phyloP scores from a whole-genome alignment of 108 stramenopile species.

The Bacterosira constricta region DNA sequence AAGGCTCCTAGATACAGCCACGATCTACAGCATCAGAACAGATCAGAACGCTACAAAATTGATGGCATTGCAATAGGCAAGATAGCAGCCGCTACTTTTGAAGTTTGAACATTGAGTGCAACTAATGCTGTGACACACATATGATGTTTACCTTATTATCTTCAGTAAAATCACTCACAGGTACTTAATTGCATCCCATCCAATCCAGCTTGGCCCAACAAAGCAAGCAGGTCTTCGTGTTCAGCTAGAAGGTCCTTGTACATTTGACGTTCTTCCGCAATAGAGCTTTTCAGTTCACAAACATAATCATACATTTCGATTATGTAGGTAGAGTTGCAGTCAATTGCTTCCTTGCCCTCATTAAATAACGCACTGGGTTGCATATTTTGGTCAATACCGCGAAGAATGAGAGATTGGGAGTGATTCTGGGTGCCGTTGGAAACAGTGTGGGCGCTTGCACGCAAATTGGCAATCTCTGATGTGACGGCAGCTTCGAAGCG shows the following conservation, averaged over 20 bases:
- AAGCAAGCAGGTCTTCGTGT: conserved; percentile 73
- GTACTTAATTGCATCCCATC: conserved; percentile 16
- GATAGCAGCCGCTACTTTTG: no score
- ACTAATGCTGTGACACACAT: no score
- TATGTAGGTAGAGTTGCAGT: conserved; percentile 23
- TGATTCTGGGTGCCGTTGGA: conserved; percentile 8
- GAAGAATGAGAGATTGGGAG: conserved; percentile 13
- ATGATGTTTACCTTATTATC: no score
- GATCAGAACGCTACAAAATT: no score
- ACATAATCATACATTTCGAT: conserved; percentile 64
- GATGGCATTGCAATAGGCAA: no score
- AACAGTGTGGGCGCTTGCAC: conserved; percentile 8
- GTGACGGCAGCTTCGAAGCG: conserved; percentile 62
- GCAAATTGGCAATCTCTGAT: conserved; percentile 63
- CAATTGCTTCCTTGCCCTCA: conserved; percentile 19
- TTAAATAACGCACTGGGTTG: neutral
- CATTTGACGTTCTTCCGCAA: conserved; percentile 66
- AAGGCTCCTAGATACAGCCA: no score
- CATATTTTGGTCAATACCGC: conserved; percentile 19
- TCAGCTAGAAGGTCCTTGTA: conserved; percentile 67
- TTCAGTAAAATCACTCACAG: neutral
- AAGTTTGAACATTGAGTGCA: no score
- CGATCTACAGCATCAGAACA: no score
- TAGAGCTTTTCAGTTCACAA: conserved; percentile 57
- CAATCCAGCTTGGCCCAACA: conserved; percentile 41